Conservation (phyloP, 2,329 filamentous ascomycete genomes). For the Epicoccum nigrum region DNA sequence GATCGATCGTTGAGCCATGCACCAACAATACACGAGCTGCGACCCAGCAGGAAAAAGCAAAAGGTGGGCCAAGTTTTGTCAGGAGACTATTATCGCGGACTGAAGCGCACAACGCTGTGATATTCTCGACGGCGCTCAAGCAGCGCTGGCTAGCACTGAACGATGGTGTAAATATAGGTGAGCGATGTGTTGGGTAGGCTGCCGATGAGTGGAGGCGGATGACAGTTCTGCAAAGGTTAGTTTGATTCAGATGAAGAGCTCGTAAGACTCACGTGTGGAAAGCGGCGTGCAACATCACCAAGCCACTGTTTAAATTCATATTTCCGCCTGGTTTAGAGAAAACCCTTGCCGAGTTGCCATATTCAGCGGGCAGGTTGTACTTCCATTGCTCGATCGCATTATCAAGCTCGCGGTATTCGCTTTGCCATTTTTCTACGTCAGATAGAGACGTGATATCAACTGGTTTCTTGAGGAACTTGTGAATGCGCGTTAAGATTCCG, state of each 20-base stretch:
- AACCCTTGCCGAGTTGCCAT: constrained; percentile 80
- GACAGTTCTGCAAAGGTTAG: constrained; percentile 63
- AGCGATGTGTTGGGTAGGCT: constrained; percentile 87
- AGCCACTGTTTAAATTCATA: constrained; percentile 77
- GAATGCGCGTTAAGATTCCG: constrained; percentile 84
- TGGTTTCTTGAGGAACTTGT: constrained; percentile 85
- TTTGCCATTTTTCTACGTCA: constrained; percentile 90
- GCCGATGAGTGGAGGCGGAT: constrained; percentile 91
- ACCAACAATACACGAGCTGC: constrained; percentile 85
- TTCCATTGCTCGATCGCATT: constrained; percentile 82
- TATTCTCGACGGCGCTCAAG: constrained; percentile 72
- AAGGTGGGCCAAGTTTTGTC: constrained; percentile 82
- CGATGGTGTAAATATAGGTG: constrained; percentile 86
- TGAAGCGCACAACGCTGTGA: constrained; percentile 77
- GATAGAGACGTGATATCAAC: constrained; percentile 84
- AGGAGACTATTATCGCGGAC: constrained; percentile 76
- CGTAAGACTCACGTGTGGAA: constrained; percentile 73
- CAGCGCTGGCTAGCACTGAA: constrained; percentile 86
- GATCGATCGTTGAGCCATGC: constrained; percentile 87
- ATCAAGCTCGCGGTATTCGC: constrained; percentile 84
- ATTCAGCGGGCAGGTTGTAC: constrained; percentile 79
- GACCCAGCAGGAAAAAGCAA: constrained; percentile 92
- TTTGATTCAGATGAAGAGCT: neutral
- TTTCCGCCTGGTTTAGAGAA: constrained; percentile 66
- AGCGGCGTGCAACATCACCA: constrained; percentile 90